Percentiles rank a stretch among this genome's conserved stretches.
Evolutionary conservation across 73 alveolate genomes (phyloP).

Genomic region (Paraurostyla sp.): DNA sequence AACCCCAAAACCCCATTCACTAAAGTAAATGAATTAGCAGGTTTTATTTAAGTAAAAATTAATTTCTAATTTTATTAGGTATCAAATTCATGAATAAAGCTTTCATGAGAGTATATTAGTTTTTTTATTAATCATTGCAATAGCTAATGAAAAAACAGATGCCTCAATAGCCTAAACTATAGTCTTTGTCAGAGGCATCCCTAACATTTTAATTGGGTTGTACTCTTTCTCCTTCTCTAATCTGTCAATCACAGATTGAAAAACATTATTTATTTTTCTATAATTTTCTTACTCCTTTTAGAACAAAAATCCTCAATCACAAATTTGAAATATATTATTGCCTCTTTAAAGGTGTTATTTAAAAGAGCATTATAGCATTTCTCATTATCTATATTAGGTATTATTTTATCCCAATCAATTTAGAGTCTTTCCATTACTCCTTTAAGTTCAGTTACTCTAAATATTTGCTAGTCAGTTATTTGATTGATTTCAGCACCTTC

Average conservation of each 20-base stretch:
- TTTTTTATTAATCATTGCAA: conserved; percentile 33
- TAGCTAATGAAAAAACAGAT: neutral
- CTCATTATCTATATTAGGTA: neutral
- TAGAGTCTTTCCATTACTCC: conserved; percentile 24
- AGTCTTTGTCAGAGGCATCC: conserved; percentile 26
- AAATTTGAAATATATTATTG: no score
- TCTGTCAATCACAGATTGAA: neutral
- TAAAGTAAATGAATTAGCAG: no score
- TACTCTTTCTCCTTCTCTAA: conserved; percentile 13
- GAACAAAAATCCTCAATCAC: neutral
- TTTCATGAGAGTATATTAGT: neutral
- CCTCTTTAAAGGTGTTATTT: neutral
- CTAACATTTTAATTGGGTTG: conserved; percentile 28
- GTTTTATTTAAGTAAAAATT: no score
- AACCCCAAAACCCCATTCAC: no score
- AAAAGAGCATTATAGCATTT: neutral
- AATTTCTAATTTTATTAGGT: no score
- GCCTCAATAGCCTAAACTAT: neutral
- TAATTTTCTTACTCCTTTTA: neutral
- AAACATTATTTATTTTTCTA: neutral
- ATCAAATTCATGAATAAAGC: no score
- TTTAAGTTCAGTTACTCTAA: conserved; percentile 17
- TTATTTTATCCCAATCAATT: conserved; percentile 1
- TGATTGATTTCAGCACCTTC: conserved; percentile 28
- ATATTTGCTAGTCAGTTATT: neutral